Evolutionary conservation across 192 early-diverging fungal species (phyloP), one percentile per base, ranked within the genome.

Genomic region (Coemansia sp.): DNA sequence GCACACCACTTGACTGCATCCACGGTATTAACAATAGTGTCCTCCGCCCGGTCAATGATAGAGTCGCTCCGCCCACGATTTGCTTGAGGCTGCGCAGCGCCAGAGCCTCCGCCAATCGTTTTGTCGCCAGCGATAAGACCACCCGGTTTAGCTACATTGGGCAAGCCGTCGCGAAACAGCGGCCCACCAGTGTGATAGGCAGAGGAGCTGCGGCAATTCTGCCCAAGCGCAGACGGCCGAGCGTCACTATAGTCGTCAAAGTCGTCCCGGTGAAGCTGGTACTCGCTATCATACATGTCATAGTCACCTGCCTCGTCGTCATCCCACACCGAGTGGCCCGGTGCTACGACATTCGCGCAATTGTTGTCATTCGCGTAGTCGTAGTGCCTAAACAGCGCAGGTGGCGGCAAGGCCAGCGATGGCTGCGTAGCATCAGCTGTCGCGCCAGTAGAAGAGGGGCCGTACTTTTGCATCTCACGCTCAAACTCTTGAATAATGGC

Each of bases 1-100:
- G 80, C 80, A 47, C 80, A 83, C 80, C 80, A 83, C 39, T 83
- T 83, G 38, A 83, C 76, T 6, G 80, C 80, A 72, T 83, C 80
- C 8, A 83, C 80, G 2, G 80, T 83, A 59, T 83, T 83, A 45
- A 83, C 76, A 26, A 83, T 74, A 3, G 75, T 83, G 36, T 83
- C 80, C 33, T 83, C 80, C 1, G 80, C 80, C 21, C 74, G 72
- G 50, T 83, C 80, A 34, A 83, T 76, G 16, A 83, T 68, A 36
- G 80, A 83, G 5, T 83, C 80, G 63, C 75, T 75, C 43, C 76
- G 80, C 10, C 16, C 47, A 25, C 61, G 64, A 6, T 28, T 37
- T 26, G 28, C n/a, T 3, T 50, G 55, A 21, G 61, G 38, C n/a
- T 62, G 67, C 52, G 41, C 26, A 21, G 48, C 31, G 18, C 18